A percentile compares a stretch with the other conserved stretches of the same genome.
Evolutionary conservation across 108 stramenopile genomes (phyloP).

Genomic region (Pseudonitzschia multiseries): DNA sequence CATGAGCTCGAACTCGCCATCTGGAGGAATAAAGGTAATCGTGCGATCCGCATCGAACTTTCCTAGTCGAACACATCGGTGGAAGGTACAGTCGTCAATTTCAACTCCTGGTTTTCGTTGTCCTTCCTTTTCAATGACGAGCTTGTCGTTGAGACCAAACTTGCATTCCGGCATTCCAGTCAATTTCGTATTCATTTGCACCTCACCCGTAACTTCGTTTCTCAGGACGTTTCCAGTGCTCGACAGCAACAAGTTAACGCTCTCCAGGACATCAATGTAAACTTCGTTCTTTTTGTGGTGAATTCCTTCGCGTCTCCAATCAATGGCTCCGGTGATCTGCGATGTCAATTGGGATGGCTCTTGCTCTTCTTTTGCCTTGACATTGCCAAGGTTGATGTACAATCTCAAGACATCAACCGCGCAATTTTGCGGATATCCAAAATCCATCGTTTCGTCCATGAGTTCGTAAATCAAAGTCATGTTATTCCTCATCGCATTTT

Average conservation of each 20-base stretch:
- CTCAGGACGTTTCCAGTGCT: constrained; percentile 89
- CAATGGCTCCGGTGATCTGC: constrained; percentile 99
- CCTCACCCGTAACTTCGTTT: constrained; percentile 93
- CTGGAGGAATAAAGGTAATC: constrained; percentile 99
- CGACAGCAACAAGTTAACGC: constrained; percentile 92
- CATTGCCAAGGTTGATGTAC: constrained; percentile 97
- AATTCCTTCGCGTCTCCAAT: constrained; percentile 98
- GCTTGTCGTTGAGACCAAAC: constrained; percentile 98
- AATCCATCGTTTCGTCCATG: constrained; percentile 99
- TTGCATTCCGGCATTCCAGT: constrained; percentile 99
- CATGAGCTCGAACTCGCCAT: constrained; percentile 99
- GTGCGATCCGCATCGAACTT: constrained; percentile 99
- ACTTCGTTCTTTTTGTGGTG: constrained; percentile 99
- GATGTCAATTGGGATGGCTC: constrained; percentile 83
- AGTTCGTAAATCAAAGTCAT: constrained; percentile 99
- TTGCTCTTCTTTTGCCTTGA: constrained; percentile 73
- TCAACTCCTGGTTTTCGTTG: constrained; percentile 90
- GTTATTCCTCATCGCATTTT: constrained; percentile 94
- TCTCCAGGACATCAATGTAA: constrained; percentile 98
- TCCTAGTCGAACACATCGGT: constrained; percentile 95
- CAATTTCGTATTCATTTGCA: constrained; percentile 98
- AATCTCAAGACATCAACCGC: constrained; percentile 95
- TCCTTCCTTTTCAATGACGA: constrained; percentile 96
- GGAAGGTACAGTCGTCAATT: constrained; percentile 99
- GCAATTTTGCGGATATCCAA: constrained; percentile 99